These are phyloP conservation scores for Boletellus sp. DNA, from an alignment of 768 basidiomycete genomes.

Conservation along the genomic window DNA sequence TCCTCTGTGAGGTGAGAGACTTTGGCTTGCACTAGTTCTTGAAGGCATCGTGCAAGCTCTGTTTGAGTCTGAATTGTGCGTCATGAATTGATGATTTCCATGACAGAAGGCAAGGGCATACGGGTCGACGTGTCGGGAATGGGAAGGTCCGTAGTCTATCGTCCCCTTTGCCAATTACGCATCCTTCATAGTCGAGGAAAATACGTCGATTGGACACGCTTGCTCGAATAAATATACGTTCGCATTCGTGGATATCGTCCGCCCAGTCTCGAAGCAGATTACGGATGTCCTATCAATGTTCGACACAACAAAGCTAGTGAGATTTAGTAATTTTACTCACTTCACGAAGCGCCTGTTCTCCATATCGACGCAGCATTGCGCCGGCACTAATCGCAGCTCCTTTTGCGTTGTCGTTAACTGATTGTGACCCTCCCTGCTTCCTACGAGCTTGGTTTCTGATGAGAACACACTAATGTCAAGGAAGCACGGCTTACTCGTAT, in stretches of 20 bases:
- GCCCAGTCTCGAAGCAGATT: conserved; percentile 79
- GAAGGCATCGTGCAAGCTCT: conserved; percentile 81
- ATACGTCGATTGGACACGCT: conserved; percentile 83
- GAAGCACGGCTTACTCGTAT: conserved; percentile 72
- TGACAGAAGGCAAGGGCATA: conserved; percentile 35
- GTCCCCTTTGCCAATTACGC: conserved; percentile 75
- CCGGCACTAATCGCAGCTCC: conserved; percentile 92
- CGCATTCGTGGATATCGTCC: conserved; percentile 81
- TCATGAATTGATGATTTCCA: not conserved
- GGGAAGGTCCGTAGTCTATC: conserved; percentile 85
- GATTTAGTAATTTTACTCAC: conserved; percentile 41
- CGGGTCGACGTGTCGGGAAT: conserved; percentile 93
- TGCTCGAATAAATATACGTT: conserved; percentile 89
- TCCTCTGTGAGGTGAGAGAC: conserved; percentile 84
- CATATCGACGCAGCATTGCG: conserved; percentile 89
- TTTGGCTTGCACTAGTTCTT: conserved; percentile 83
- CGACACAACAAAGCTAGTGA: not conserved
- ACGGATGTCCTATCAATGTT: conserved; percentile 71
- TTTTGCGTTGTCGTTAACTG: conserved; percentile 88
- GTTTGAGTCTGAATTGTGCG: conserved; percentile 67
- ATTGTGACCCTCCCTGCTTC: conserved; percentile 96
- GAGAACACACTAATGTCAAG: conserved; percentile 1
- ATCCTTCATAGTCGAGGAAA: conserved; percentile 86
- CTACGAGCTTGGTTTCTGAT: conserved; percentile 67
- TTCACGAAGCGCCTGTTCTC: conserved; percentile 88